A percentile compares a stretch with the other conserved stretches of the same genome.
Evolutionary conservation across 768 basidiomycete species (phyloP).

Genomic region (Nidularia sp.): DNA sequence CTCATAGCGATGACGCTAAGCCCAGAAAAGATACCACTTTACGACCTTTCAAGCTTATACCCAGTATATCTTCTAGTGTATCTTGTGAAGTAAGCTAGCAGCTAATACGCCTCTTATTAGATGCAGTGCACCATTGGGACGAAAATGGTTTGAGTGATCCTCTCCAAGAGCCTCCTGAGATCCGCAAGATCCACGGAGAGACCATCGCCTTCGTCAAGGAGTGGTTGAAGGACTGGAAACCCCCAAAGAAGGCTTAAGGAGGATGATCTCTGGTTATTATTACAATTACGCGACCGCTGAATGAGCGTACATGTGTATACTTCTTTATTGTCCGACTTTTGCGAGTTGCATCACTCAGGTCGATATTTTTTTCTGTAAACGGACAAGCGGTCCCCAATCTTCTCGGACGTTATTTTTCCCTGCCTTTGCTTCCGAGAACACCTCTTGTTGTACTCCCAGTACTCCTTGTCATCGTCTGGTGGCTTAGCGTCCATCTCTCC

Average conservation of each 20-base stretch:
- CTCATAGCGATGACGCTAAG: constrained; percentile 70
- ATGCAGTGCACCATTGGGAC: constrained; percentile 71
- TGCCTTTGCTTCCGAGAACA: too few species aligned
- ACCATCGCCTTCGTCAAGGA: constrained; percentile 74
- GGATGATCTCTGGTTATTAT: background rate
- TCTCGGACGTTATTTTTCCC: too few species aligned
- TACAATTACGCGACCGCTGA: too few species aligned
- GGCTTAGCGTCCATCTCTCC: too few species aligned
- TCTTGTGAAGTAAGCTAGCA: background rate
- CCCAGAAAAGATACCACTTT: constrained; percentile 67
- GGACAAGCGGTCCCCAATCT: too few species aligned
- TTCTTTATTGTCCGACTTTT: too few species aligned
- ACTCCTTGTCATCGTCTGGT: too few species aligned
- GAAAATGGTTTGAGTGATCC: constrained; percentile 70
- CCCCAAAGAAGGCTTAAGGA: constrained; percentile 13
- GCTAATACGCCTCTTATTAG: constrained; percentile 22
- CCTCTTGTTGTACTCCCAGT: too few species aligned
- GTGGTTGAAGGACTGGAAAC: constrained; percentile 61
- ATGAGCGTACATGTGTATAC: too few species aligned
- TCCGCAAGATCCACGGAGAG: constrained; percentile 75
- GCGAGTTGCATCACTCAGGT: too few species aligned
- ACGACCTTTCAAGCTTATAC: constrained; percentile 84
- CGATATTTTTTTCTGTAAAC: too few species aligned
- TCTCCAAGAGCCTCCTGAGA: constrained; percentile 67
- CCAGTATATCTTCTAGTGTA: constrained; percentile 44